Base-by-base conservation (phyloP, 768 basidiomycete genomes). In the Suillus subalutaceus region DNA sequence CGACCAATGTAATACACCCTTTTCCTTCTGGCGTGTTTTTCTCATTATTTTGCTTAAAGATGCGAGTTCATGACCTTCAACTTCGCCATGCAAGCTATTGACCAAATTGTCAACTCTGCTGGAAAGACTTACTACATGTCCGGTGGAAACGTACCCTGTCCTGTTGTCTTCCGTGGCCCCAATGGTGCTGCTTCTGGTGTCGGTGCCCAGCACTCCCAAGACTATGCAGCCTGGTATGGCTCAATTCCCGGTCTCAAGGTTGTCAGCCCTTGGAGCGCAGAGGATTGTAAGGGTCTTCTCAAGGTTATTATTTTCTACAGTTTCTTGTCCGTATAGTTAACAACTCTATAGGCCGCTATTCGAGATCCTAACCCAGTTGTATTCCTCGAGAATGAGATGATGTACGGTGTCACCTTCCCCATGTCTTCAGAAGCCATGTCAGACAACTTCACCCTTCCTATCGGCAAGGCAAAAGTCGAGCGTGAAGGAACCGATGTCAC, bases 61-160 rank as follows among this genome's bases (percentile, higher is more conserved):
- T 98, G 96, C 86, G 97, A 99, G 84, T 99, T 98, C 84, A 99
- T 98, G 97, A 99, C 97, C 18, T 99, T 97, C 86, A 99, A 99
- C 86, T 99, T 99, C 77, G 97, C 97, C 70, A 99, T 99, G 97
- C 95, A 96, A 81, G 96, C 97, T 66, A 99, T 99, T 78, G 97
- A 99, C 82, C 97, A 99, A 76, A 99, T 99, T 69, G 95, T 99
- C 80, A 99, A 99, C 86, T 99, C 97, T n/a, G 97, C 92, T 64
- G 97, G 94, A 67, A 99, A 99, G 85, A 99, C 97, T 5, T 96
- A 98, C 81, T 99, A 99, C 87, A 99, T 99, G 97, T 99, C 97
- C 46, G 97, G 97, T 66, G 97, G 97, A 69, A 98, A 96, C 74
- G 96, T 98, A 20, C 93, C 96, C 13, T 99, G 97, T 83, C 96